phyloP scores from a whole-genome alignment of 2,329 filamentous ascomycete genomes.

The Arthrobotrys entomopaga region DNA sequence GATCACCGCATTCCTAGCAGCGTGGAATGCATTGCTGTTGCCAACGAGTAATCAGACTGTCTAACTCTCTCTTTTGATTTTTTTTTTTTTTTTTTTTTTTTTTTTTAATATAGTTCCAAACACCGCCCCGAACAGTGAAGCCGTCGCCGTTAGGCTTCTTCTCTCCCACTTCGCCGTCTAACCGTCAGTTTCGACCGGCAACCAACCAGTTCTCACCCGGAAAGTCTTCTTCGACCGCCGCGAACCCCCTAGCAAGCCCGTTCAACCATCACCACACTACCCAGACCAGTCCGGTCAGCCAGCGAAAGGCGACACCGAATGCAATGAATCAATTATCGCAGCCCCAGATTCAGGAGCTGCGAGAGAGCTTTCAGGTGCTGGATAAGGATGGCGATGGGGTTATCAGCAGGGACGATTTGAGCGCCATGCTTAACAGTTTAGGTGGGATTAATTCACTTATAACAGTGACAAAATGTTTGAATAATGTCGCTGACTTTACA shows the following conservation, averaged over 20 bases:
- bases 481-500: background rate
- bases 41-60: constrained; percentile 2
- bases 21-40: constrained; percentile 1
- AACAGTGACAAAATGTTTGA: background rate
- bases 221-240: constrained; percentile 12
- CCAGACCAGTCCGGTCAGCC: constrained; percentile 52
- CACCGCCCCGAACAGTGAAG: constrained; percentile 57
- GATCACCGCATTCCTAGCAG: constrained; percentile 1
- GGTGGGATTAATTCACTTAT: constrained; percentile 64
- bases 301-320: constrained; percentile 67
- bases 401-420: constrained; percentile 83
- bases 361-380: constrained; percentile 92
- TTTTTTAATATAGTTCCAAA: constrained; percentile 40
- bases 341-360: constrained; percentile 83
- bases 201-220: constrained; percentile 49
- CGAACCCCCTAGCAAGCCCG: constrained; percentile 44
- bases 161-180: constrained; percentile 40
- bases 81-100: background rate
- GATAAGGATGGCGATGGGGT: constrained; percentile 87
- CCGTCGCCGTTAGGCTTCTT: constrained; percentile 58
- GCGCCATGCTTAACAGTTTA: constrained; percentile 85
- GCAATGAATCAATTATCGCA: constrained; percentile 72
- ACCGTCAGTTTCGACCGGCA: constrained; percentile 39
- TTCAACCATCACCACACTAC: constrained; percentile 27
- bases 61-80: background rate